Percentiles rank a stretch among this genome's conserved stretches.
phyloP scores from a whole-genome alignment of 2,329 filamentous ascomycete genomes.

The Colletotrichum endophyticum region DNA sequence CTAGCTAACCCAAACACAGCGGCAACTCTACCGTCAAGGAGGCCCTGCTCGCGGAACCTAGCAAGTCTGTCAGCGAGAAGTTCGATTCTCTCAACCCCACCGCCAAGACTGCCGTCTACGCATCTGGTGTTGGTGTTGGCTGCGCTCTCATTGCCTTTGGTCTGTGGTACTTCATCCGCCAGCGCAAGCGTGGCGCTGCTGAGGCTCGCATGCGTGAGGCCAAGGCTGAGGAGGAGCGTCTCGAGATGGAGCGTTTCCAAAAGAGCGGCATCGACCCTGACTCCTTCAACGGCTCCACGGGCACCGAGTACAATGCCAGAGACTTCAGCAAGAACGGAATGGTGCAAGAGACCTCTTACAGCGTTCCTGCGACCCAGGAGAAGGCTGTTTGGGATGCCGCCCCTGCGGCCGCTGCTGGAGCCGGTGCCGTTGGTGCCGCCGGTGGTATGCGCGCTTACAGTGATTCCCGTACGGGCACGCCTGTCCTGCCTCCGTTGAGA shows the following conservation, averaged over 20 bases:
- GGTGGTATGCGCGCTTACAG: slow-evolving; percentile 14
- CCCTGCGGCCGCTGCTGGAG: slow-evolving; percentile 23
- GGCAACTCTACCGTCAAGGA: slow-evolving; percentile 63
- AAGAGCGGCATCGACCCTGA: slow-evolving; percentile 54
- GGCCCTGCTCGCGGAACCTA: slow-evolving; percentile 43
- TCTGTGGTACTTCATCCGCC: slow-evolving; percentile 59
- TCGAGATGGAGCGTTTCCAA: slow-evolving; percentile 56
- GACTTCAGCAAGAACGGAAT: slow-evolving; percentile 32
- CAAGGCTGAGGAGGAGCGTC: slow-evolving; percentile 49
- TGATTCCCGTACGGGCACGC: slow-evolving; percentile 1
- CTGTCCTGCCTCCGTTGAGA: slow-evolving; percentile 6
- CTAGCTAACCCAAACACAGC: slow-evolving; percentile 35
- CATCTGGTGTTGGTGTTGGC: slow-evolving; percentile 48
- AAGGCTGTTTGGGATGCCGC: slow-evolving; percentile 27
- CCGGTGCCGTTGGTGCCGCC: neutral
- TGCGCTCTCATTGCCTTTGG: slow-evolving; percentile 45
- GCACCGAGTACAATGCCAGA: slow-evolving; percentile 41
- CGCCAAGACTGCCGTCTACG: slow-evolving; percentile 60
- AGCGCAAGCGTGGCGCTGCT: slow-evolving; percentile 54
- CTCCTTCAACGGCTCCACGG: slow-evolving; percentile 39
- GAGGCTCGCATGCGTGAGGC: slow-evolving; percentile 55
- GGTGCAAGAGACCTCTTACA: slow-evolving; percentile 33
- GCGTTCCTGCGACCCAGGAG: slow-evolving; percentile 33
- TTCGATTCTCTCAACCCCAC: slow-evolving; percentile 55
- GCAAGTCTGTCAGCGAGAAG: slow-evolving; percentile 55